phyloP scores from a whole-genome alignment of 176 grass and related monocot genomes.

The Oryza meridionalis region DNA sequence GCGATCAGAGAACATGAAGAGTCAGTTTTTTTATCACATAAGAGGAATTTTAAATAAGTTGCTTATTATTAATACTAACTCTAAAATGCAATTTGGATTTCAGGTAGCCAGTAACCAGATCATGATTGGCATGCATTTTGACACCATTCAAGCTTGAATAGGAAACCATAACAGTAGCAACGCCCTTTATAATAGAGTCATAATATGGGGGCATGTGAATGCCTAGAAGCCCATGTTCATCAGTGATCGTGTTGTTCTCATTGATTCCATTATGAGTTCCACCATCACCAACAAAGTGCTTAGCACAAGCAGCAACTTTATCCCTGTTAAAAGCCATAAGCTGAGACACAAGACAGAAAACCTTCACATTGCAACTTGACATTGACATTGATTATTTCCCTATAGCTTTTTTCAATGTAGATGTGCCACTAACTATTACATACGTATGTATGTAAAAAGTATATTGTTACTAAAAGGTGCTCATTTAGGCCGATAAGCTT shows the following conservation, averaged over 20 bases:
- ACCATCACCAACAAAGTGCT: conserved; percentile 96
- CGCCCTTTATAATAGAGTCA: conserved; percentile 82
- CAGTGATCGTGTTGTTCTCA: conserved; percentile 91
- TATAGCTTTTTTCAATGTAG: conserved; percentile 12
- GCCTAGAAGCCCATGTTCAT: conserved; percentile 66
- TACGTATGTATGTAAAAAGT: conserved; percentile 21
- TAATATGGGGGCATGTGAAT: conserved; percentile 99
- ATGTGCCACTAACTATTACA: conserved; percentile 10
- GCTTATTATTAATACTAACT: conserved; percentile 48
- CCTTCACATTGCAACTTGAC: conserved; percentile 5
- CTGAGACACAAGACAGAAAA: conserved; percentile 32
- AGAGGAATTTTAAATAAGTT: conserved; percentile 41
- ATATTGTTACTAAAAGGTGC: background rate
- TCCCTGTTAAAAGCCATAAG: conserved; percentile 64
- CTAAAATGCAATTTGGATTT: conserved; percentile 85
- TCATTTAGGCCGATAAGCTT: conserved; percentile 26
- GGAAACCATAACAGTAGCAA: conserved; percentile 95
- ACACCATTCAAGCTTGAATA: conserved; percentile 94
- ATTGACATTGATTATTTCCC: conserved; percentile 1
- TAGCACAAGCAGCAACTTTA: conserved; percentile 95
- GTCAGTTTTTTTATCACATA: conserved; percentile 11
- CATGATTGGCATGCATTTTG: conserved; percentile 92
- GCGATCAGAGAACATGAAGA: conserved; percentile 31
- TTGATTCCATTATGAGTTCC: conserved; percentile 93
- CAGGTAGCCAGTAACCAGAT: conserved; percentile 80